Base-by-base conservation (phyloP, 129 eudicot species). In the Saussurea involucrata region DNA sequence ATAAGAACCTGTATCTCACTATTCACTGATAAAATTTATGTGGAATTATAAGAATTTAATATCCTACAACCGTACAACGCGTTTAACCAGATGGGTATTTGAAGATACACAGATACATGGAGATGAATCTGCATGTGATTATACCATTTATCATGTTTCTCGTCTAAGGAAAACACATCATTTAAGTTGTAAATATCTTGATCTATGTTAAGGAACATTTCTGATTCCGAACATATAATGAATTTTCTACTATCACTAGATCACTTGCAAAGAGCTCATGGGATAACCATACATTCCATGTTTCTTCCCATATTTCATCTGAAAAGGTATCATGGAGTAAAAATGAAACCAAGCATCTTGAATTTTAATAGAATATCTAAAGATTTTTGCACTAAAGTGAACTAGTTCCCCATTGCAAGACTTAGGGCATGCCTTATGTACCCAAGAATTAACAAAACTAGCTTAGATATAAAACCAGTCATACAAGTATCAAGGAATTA, bases 401-500 rank as follows among this genome's bases (percentile, higher is more conserved):
- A 31, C 6, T 4, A 37, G 46, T 37, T 37, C 46, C 46, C 42
- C 49, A 11, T 10, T 9, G 49, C 49, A 40, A 40, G 49, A 40
- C 49, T 40, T 11, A 2, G 12, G 46, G 34, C 4, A 31, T 31
- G 34, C 34, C 34, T 31, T 31, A 5, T 31, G 34, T 31, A 31
- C 34, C 34, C 34, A 31, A 31, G 34, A 31, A 31, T 31, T 31
- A 4, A 31, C 34, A 4, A 31, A 31, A 31, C 4, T 31, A 31
- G 34, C 4, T 31, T 31, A 31, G 5, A 31, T 31, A 31, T 31
- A 20, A 60, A 60, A 61, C 24, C 1, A 15, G 69, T 33, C n/a
- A 28, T 31, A 31, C 46, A 32, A 22, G 49, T 60, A 53, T 20
- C 21, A 28, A 65, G 32, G 24, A 77, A 63, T 36, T 65, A 93